A percentile compares a stretch with the other conserved stretches of the same genome.
phyloP scores from a whole-genome alignment of 1,284 basidiomycete species.

The Fomes fomentarius region DNA sequence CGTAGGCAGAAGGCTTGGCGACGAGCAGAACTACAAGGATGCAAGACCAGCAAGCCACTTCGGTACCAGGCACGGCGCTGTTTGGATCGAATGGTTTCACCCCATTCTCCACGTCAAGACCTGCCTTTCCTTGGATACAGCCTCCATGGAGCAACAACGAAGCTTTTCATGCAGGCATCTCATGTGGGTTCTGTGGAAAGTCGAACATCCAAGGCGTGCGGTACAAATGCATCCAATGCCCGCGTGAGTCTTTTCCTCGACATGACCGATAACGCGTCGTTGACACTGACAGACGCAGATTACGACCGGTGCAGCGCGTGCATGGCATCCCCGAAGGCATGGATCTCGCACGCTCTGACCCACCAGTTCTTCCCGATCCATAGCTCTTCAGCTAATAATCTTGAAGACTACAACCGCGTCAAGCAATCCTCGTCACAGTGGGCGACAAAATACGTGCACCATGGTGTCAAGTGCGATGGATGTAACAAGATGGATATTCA shows the following conservation, averaged over 20 bases:
- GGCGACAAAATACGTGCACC: slow-evolving; percentile 29
- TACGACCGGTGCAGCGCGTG: slow-evolving; percentile 73
- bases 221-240: slow-evolving; percentile 77
- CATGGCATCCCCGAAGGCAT: slow-evolving; percentile 34
- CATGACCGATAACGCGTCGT: no score
- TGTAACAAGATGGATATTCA: slow-evolving; percentile 51
- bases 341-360: slow-evolving; percentile 15
- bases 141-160: no score
- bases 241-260: slow-evolving; percentile 49
- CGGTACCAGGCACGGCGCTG: no score
- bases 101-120: no score
- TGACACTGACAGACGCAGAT: slow-evolving; percentile 19
- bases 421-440: background rate
- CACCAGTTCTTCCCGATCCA: slow-evolving; percentile 74
- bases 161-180: slow-evolving; percentile 42
- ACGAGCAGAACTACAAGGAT: no score
- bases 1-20: no score
- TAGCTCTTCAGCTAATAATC: slow-evolving; percentile 43
- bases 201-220: slow-evolving; percentile 57
- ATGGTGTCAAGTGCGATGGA: slow-evolving; percentile 56
- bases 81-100: no score
- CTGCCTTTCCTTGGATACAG: no score
- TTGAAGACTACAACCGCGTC: slow-evolving; percentile 9
- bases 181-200: slow-evolving; percentile 61
- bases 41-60: no score